Evolutionary conservation across 1,284 basidiomycete genomes (phyloP), one percentile per base, ranked within the genome.

Genomic region (Schizophyllum commune): DNA sequence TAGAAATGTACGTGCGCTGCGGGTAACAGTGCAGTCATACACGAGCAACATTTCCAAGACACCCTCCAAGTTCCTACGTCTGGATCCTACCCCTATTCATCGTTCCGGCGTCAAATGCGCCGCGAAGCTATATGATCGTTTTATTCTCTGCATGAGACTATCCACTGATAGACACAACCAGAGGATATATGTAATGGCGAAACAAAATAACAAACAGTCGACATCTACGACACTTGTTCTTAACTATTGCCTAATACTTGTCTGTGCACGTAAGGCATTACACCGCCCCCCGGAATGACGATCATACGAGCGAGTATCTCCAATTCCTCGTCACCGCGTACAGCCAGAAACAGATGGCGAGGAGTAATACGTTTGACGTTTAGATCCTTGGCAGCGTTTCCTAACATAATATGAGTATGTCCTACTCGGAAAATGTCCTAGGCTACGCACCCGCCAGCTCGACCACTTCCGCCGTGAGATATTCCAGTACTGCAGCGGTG

Each of bases 211-310:
- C n/a, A n/a, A n/a, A n/a, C n/a, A n/a, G n/a, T n/a, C n/a, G n/a
- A n/a, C n/a, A n/a, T n/a, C n/a, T n/a, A n/a, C n/a, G n/a, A n/a
- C n/a, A n/a, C 34, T 39, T 13, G 7, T 39, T 39, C 34, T 39
- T 39, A 13, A 39, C 34, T 13, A n/a, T 39, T 39, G 34, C 13
- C 13, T 13, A 39, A 6, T 6, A 39, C 7, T 13, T 39, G 85
- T 86, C 96, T 96, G 85, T 98, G 94, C 71, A 98, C 97, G 80
- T 97, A 96, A 13, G 95, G 95, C 67, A 98, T 73, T 2, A 98
- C 95, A 82, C 95, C 94, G 79, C 91, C 90, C 7, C 34, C 34
- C 63, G 92, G 91, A 15, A 85, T 84, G 64, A 86, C 85, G 4
- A 84, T 86, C 1, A 83, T 83, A 56, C 83, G 81, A 4, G 92